Evolutionary conservation across 2,329 filamentous ascomycete species (phyloP).

Genomic region (Fusarium sp.): DNA sequence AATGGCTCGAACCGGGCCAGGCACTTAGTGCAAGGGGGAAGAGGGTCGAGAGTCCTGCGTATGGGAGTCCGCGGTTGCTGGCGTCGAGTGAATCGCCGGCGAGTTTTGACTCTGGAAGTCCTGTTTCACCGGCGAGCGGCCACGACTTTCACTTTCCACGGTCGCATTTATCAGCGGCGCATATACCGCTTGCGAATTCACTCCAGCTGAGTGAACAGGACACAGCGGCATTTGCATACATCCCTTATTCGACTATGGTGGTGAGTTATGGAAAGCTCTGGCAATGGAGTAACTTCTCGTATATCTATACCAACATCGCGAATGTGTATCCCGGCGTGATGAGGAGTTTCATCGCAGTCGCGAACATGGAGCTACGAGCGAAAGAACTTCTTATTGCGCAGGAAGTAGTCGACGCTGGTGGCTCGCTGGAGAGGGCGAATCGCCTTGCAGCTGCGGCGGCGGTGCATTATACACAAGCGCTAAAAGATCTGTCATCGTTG

Average conservation of each 20-base stretch:
- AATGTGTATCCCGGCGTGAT: conserved; percentile 34
- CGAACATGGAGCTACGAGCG: conserved; percentile 30
- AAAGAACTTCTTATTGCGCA: conserved; percentile 13
- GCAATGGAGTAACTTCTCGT: conserved; percentile 37
- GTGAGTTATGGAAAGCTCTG: conserved; percentile 33
- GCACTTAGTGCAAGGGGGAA: conserved; percentile 9
- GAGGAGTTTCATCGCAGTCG: conserved; percentile 35
- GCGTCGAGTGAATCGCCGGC: conserved; percentile 2
- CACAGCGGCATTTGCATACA: conserved; percentile 21
- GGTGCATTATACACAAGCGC: conserved; percentile 20
- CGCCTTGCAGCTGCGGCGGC: conserved; percentile 9
- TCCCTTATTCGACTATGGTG: conserved; percentile 29
- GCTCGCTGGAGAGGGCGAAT: background rate
- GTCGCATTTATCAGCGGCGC: conserved; percentile 4
- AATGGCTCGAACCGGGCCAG: conserved; percentile 30
- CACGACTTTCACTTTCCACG: background rate
- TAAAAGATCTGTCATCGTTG: conserved; percentile 33
- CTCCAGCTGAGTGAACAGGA: conserved; percentile 21
- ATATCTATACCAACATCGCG: conserved; percentile 28
- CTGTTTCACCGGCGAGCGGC: background rate
- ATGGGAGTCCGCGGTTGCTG: background rate
- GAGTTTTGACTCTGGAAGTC: background rate
- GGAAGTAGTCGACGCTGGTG: background rate
- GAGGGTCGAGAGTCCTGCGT: background rate
- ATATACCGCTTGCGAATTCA: conserved; percentile 27